Conservation (phyloP, 1,139 yeast species). For the Sugiyamaella castrensis region DNA sequence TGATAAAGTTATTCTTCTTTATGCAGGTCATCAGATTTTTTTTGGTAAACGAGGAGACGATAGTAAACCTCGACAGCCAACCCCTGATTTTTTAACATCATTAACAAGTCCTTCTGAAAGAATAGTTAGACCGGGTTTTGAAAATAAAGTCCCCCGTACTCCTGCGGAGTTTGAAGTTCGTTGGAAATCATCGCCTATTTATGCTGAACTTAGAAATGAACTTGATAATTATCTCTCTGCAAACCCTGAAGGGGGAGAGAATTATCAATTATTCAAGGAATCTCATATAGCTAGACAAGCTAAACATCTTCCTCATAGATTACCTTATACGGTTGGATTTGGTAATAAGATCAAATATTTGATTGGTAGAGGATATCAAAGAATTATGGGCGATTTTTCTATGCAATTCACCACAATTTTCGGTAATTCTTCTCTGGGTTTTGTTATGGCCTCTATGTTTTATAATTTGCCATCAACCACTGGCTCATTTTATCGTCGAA, state of each 20-base stretch:
- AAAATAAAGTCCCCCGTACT: slow-evolving; percentile 61
- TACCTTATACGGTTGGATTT: slow-evolving; percentile 67
- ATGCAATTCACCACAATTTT: slow-evolving; percentile 56
- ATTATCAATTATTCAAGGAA: slow-evolving; percentile 40
- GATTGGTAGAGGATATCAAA: slow-evolving; percentile 57
- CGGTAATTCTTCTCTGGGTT: slow-evolving; percentile 71
- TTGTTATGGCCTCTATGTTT: slow-evolving; percentile 70
- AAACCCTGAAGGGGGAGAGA: slow-evolving; percentile 28
- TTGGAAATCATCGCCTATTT: slow-evolving; percentile 63
- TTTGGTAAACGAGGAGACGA: slow-evolving; percentile 76
- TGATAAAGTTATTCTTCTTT: slow-evolving; percentile 69
- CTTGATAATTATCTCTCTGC: slow-evolving; percentile 40
- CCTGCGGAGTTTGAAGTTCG: slow-evolving; percentile 63
- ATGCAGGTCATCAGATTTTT: slow-evolving; percentile 75
- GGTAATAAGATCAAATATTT: slow-evolving; percentile 61
- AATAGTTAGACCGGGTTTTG: slow-evolving; percentile 52
- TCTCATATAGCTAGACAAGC: slow-evolving; percentile 56
- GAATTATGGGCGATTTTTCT: slow-evolving; percentile 65
- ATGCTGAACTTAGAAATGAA: slow-evolving; percentile 39
- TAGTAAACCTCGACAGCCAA: slow-evolving; percentile 74
- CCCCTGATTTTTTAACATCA: slow-evolving; percentile 79
- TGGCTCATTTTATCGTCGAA: slow-evolving; percentile 60
- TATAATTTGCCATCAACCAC: slow-evolving; percentile 54
- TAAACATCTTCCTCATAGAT: slow-evolving; percentile 48
- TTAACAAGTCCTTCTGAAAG: slow-evolving; percentile 74